Evolutionary conservation across 2,329 filamentous ascomycete genomes (phyloP).

Genomic region (Phyllosticta citribraziliensis): DNA sequence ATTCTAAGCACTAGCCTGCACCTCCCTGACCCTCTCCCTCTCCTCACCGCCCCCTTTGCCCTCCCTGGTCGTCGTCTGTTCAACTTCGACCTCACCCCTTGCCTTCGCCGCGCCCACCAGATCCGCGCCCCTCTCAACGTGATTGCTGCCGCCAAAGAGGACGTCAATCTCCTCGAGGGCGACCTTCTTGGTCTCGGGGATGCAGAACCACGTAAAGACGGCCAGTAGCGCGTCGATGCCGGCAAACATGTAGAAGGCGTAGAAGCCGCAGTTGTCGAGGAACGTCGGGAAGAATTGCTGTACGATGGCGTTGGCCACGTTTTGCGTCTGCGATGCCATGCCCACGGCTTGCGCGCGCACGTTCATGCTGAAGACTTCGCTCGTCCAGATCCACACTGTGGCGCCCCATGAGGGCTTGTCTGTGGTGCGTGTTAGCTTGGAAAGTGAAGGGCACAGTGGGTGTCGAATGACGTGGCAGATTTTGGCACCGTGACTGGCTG

Average conservation of each 20-base stretch:
- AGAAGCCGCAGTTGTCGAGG: conserved; percentile 48
- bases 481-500: too few species aligned
- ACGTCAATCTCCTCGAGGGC: conserved; percentile 47
- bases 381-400: conserved; percentile 62
- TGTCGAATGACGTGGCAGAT: too few species aligned
- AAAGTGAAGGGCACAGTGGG: not conserved
- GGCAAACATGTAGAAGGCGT: conserved; percentile 44
- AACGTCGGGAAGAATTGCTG: conserved; percentile 64
- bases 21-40: not conserved
- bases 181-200: conserved; percentile 36
- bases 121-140: conserved; percentile 45
- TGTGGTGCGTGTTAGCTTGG: conserved; percentile 21
- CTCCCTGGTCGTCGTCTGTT: conserved; percentile 16
- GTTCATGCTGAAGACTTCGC: conserved; percentile 61
- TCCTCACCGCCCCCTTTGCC: conserved; percentile 1
- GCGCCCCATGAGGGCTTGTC: conserved; percentile 62
- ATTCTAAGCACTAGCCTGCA: not conserved
- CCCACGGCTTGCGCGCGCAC: conserved; percentile 61
- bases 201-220: conserved; percentile 28
- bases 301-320: conserved; percentile 57
- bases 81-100: conserved; percentile 11
- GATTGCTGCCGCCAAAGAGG: conserved; percentile 47
- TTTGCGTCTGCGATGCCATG: conserved; percentile 49
- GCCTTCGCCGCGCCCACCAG: conserved; percentile 27
- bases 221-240: conserved; percentile 7